Conservation (phyloP, 768 basidiomycete genomes). For the Amanita subjunquillea region DNA sequence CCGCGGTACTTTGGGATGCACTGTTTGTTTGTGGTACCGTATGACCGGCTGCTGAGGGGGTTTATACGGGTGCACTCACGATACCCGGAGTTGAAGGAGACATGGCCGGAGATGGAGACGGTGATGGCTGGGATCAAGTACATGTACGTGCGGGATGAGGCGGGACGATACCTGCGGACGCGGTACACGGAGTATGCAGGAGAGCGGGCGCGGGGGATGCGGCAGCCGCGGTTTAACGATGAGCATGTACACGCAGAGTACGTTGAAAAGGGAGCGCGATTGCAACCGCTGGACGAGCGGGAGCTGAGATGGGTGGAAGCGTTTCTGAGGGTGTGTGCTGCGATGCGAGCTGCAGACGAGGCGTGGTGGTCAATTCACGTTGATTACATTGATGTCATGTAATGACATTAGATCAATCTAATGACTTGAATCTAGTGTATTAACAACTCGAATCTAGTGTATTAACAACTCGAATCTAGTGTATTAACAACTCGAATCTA, state of each 20-base stretch:
- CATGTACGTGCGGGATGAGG: constrained; percentile 1
- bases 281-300: constrained; percentile 11
- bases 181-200: constrained; percentile 9
- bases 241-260: neutral
- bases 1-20: constrained; percentile 10
- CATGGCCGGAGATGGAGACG: constrained; percentile 8
- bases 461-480: too few relatives aligned
- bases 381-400: neutral
- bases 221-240: constrained; percentile 1
- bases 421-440: too few relatives aligned
- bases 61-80: constrained; percentile 15
- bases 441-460: too few relatives aligned
- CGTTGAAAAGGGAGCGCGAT: neutral
- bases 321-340: constrained; percentile 14
- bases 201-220: neutral
- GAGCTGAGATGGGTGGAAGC: constrained; percentile 17
- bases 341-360: constrained; percentile 14
- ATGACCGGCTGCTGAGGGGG: constrained; percentile 14
- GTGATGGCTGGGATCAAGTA: constrained; percentile 10
- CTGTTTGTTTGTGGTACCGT: constrained; percentile 15
- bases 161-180: constrained; percentile 6
- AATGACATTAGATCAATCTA: too few relatives aligned
- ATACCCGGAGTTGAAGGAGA: constrained; percentile 8
- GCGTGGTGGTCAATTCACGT: constrained; percentile 14
- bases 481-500: too few relatives aligned